Conservation (phyloP, 1,284 basidiomycete species). For the Tilletiaria anomala region DNA sequence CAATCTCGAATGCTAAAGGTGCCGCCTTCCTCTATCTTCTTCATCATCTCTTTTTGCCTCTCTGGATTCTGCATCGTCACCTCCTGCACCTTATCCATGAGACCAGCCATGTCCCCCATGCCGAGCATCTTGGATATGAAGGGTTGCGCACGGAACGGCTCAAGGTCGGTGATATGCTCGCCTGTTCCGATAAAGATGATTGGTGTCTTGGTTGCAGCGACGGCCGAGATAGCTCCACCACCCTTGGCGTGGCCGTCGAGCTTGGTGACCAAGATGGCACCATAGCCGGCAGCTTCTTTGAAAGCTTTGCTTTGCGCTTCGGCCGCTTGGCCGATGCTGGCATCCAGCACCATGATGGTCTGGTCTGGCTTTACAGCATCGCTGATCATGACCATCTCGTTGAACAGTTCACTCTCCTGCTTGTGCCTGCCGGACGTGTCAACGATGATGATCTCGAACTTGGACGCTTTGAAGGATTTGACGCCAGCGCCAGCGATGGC, state of each 20-base stretch:
- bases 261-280: slow-evolving; percentile 98
- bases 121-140: slow-evolving; percentile 95
- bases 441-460: slow-evolving; percentile 97
- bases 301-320: slow-evolving; percentile 91
- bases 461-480: slow-evolving; percentile 88
- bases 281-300: slow-evolving; percentile 94
- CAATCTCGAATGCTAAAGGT: slow-evolving; percentile 93
- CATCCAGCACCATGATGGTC: slow-evolving; percentile 44
- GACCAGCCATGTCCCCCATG: slow-evolving; percentile 84
- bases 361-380: slow-evolving; percentile 68
- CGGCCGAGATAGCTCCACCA: slow-evolving; percentile 95
- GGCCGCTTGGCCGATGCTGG: slow-evolving; percentile 70
- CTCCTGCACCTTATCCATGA: slow-evolving; percentile 56
- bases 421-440: slow-evolving; percentile 96
- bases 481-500: slow-evolving; percentile 87
- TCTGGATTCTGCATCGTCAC: slow-evolving; percentile 44
- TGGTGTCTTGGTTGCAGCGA: slow-evolving; percentile 93
- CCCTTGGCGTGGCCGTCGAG: slow-evolving; percentile 99
- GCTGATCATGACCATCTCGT: slow-evolving; percentile 95
- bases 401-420: slow-evolving; percentile 89
- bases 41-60: slow-evolving; percentile 93
- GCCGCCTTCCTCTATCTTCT: slow-evolving; percentile 83
- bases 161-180: slow-evolving; percentile 89
- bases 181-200: slow-evolving; percentile 98
- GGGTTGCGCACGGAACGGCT: slow-evolving; percentile 85